Evolutionary conservation across 805 yeast genomes (phyloP).

Genomic region (Ogataea pini): DNA sequence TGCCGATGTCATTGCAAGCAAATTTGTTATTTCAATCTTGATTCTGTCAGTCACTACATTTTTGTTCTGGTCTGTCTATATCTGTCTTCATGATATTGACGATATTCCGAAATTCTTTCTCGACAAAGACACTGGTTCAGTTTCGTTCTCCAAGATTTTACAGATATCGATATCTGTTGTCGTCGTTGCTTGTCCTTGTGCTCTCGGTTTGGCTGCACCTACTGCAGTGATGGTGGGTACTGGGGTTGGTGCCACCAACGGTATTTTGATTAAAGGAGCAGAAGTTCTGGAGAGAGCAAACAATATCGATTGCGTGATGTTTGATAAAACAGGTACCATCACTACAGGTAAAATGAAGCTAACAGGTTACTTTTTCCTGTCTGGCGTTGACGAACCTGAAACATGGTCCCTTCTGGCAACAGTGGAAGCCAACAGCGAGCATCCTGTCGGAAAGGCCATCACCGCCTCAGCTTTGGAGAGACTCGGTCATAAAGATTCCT

Average conservation of each 20-base stretch:
- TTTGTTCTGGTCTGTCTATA: slow-evolving; percentile 53
- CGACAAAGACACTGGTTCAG: slow-evolving; percentile 20
- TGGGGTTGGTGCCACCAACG: slow-evolving; percentile 89
- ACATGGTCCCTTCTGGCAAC: slow-evolving; percentile 56
- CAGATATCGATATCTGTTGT: slow-evolving; percentile 86
- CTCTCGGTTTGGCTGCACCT: slow-evolving; percentile 95
- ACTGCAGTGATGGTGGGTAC: slow-evolving; percentile 99
- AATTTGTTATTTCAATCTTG: slow-evolving; percentile 79
- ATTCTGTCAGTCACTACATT: slow-evolving; percentile 66
- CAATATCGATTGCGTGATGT: slow-evolving; percentile 63
- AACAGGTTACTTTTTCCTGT: slow-evolving; percentile 26
- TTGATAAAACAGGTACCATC: slow-evolving; percentile 95
- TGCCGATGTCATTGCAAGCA: slow-evolving; percentile 83
- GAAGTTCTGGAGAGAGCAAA: slow-evolving; percentile 77
- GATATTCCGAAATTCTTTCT: slow-evolving; percentile 32
- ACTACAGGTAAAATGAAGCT: slow-evolving; percentile 79
- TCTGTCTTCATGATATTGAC: slow-evolving; percentile 16
- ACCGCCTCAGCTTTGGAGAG: slow-evolving; percentile 33
- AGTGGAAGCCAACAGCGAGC: slow-evolving; percentile 74
- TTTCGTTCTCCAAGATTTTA: slow-evolving; percentile 39
- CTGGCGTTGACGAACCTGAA: slow-evolving; percentile 26
- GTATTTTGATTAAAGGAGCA: slow-evolving; percentile 92
- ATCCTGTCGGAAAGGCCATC: slow-evolving; percentile 83
- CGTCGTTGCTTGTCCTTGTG: slow-evolving; percentile 99
- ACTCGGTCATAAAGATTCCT: slow-evolving; percentile 3